A percentile compares a stretch with the other conserved stretches of the same genome.
These are phyloP conservation scores for Elaphomyces granulatus DNA, from an alignment of 495 filamentous ascomycete genomes.

Conservation along the genomic window DNA sequence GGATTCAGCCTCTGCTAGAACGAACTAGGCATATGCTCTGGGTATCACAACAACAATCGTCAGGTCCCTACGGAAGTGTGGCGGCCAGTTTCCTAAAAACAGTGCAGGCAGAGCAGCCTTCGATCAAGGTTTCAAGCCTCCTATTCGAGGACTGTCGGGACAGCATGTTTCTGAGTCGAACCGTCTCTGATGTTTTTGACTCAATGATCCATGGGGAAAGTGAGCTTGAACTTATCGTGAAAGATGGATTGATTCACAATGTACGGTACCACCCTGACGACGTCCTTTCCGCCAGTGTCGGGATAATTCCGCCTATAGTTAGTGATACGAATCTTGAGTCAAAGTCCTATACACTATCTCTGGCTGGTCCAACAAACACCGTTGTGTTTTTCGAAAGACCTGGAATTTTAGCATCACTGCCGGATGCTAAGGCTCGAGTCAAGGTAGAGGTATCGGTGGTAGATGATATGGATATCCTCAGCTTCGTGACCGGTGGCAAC, in stretches of 20 bases:
- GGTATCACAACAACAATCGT: conserved; percentile 4
- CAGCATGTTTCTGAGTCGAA: not conserved
- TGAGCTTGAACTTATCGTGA: conserved; percentile 1
- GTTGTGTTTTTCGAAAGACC: conserved; percentile 3
- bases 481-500: not conserved
- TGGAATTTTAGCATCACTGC: not conserved
- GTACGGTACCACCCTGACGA: conserved; percentile 12
- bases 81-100: conserved; percentile 9
- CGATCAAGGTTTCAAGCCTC: conserved; percentile 6
- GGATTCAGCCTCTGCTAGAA: conserved; percentile 7
- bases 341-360: conserved; percentile 3
- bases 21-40: conserved; percentile 8
- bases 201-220: conserved; percentile 3
- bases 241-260: not conserved
- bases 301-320: conserved; percentile 1
- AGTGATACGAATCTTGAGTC: not conserved
- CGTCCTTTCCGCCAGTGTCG: conserved; percentile 5
- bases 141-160: not conserved
- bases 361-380: conserved; percentile 3
- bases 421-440: not conserved
- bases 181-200: not conserved
- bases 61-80: conserved; percentile 4
- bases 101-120: conserved; percentile 10
- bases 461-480: not conserved
- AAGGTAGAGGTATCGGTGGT: conserved; percentile 7